Conservation (phyloP, 164 flowering plant genomes). For the Liriodendron chinense region DNA sequence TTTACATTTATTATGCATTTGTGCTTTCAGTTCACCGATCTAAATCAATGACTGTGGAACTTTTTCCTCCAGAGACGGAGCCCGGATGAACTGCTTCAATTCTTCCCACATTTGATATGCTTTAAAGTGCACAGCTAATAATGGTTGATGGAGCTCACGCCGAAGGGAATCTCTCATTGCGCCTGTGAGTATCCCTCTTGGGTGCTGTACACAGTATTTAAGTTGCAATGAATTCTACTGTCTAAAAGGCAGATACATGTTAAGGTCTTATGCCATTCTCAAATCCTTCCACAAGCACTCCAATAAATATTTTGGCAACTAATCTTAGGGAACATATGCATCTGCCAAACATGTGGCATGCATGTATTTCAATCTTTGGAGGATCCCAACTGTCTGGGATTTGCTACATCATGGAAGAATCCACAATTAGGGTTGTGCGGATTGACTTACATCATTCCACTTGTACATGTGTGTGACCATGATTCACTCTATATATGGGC, state of each 20-base stretch:
- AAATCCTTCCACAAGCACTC: background rate
- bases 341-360: background rate
- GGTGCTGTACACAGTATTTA: background rate
- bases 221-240: too few relatives aligned
- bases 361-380: background rate
- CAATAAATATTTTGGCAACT: too few relatives aligned
- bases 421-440: too few relatives aligned
- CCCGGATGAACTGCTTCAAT: conserved; percentile 59
- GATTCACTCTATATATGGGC: too few relatives aligned
- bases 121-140: conserved; percentile 93
- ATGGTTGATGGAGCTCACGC: background rate
- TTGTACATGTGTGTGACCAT: too few relatives aligned
- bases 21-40: background rate
- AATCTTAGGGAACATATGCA: background rate
- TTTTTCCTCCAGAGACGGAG: conserved; percentile 51
- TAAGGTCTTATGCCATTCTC: background rate
- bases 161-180: background rate
- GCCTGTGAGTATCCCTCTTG: background rate
- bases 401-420: too few relatives aligned
- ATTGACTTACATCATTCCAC: too few relatives aligned
- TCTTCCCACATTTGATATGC: conserved; percentile 67
- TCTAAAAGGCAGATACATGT: background rate
- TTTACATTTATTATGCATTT: too few relatives aligned
- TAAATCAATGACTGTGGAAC: background rate
- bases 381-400: too few relatives aligned